Conservation (phyloP, 371 early-diverging fungal genomes). For the Mucor mucedo region DNA sequence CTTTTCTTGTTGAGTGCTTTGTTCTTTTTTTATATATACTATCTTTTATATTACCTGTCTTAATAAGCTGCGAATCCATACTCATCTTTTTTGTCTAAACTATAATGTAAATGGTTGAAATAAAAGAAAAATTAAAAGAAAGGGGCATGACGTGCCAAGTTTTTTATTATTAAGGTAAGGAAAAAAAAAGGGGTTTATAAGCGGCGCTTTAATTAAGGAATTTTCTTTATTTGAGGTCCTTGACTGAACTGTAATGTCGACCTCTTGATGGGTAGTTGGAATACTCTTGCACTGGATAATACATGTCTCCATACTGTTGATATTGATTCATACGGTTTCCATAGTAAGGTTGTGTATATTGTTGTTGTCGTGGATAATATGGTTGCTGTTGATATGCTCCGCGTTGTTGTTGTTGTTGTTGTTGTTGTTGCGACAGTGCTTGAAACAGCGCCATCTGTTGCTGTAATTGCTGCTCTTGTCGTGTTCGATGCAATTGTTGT, state of each 20-base stretch:
- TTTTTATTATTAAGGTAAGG: background rate
- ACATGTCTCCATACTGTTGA: background rate
- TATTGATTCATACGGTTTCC: background rate
- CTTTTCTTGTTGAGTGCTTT: too few relatives aligned
- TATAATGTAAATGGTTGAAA: background rate
- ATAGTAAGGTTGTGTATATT: background rate
- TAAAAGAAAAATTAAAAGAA: conserved; percentile 8
- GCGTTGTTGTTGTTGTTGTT: background rate
- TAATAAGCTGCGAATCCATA: conserved; percentile 63
- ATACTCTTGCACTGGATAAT: background rate
- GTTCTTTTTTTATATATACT: background rate
- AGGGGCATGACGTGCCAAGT: conserved; percentile 3
- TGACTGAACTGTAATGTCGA: conserved; percentile 8
- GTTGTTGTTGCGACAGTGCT: background rate
- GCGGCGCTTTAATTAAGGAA: background rate
- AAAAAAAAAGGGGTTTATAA: background rate
- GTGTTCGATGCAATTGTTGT: background rate
- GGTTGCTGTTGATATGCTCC: conserved; percentile 5
- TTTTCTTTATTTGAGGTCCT: conserved; percentile 2
- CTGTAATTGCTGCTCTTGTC: background rate
- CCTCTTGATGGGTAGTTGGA: background rate
- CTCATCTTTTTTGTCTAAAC: conserved; percentile 1
- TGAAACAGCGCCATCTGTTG: too few relatives aligned
- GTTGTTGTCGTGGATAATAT: conserved; percentile 1
- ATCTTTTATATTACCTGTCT: conserved; percentile 39